Evolutionary conservation across 2,329 filamentous ascomycete species (phyloP), one percentile per base, ranked within the genome.

Genomic region (Alternaria postmessia): DNA sequence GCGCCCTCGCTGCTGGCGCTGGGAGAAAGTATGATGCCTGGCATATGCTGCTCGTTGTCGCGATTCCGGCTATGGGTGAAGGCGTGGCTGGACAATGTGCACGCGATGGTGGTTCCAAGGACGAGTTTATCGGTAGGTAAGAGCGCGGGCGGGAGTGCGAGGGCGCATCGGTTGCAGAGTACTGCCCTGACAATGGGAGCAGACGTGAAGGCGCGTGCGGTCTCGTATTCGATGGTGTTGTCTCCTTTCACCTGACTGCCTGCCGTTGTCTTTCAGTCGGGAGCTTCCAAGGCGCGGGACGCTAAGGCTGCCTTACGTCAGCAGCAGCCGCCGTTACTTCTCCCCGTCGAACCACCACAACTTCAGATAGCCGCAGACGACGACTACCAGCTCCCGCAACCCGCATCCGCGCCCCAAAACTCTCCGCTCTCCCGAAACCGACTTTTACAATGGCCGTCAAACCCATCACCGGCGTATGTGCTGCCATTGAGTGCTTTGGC

Each of bases 401-500:
- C 73, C 68, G 64, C 72, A 68, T 49, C 54, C 66, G 67, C 68
- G 61, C 63, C 67, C 60, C 66, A 68, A 66, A 70, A 64, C 74
- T 71, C 71, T 71, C 68, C 71, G 56, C 70, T 68, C 68, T 57
- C 54, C 63, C 56, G 61, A 66, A 64, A 60, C 48, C 63, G 44
- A 69, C 44, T 59, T 60, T 60, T 68, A 66, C 66, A 70, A 81
- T 81, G 80, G 77, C 77, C 62, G 67, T 84, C 73, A 83, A 83
- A 78, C 82, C 82, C 65, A 84, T 84, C 69, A 83, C 81, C 64
- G 82, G 82, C 70, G 82, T 84, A 83, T 61, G 82, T 78, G 46
- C 30, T 70, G 63, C 69, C 73, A 81, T 76, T 77, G 74, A 61
- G 65, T 51, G 51, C 59, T 28, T 52, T 54, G 54, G 57, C 55